Evolutionary conservation across 371 early-diverging fungal genomes (phyloP).

Genomic region (Encephalitozoon romaleae): DNA sequence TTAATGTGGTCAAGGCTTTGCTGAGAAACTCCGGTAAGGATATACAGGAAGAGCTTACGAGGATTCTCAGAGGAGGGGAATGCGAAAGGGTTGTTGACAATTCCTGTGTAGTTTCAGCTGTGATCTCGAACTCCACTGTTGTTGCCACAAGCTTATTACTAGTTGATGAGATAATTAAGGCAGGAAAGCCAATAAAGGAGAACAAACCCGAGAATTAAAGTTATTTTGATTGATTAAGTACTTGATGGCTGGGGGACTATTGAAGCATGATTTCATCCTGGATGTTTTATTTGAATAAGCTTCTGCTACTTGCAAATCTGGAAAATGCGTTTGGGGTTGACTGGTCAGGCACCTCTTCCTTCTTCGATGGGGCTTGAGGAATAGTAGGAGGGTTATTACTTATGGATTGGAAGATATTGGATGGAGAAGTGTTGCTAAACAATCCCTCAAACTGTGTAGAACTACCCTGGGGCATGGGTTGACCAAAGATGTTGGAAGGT

Average conservation of each 20-base stretch:
- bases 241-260: no score
- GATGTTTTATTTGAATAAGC: background rate
- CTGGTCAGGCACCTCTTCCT: background rate
- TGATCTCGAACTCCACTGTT: conserved; percentile 66
- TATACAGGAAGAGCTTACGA: conserved; percentile 35
- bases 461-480: background rate
- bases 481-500: background rate
- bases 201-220: conserved; percentile 4
- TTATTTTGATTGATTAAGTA: background rate
- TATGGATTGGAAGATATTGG: background rate
- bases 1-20: conserved; percentile 39
- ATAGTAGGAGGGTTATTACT: background rate
- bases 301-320: conserved; percentile 20
- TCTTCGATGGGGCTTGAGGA: background rate
- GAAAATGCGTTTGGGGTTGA: conserved; percentile 9
- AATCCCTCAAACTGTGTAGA: background rate
- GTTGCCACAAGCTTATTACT: conserved; percentile 91
- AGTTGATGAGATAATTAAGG: conserved; percentile 98
- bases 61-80: conserved; percentile 56
- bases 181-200: conserved; percentile 61
- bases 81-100: conserved; percentile 85
- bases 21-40: conserved; percentile 45
- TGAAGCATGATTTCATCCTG: background rate
- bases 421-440: background rate
- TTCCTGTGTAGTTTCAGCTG: conserved; percentile 83